Evolutionary conservation across 495 filamentous ascomycete genomes (phyloP).

Genomic region (Tuber melanosporum): DNA sequence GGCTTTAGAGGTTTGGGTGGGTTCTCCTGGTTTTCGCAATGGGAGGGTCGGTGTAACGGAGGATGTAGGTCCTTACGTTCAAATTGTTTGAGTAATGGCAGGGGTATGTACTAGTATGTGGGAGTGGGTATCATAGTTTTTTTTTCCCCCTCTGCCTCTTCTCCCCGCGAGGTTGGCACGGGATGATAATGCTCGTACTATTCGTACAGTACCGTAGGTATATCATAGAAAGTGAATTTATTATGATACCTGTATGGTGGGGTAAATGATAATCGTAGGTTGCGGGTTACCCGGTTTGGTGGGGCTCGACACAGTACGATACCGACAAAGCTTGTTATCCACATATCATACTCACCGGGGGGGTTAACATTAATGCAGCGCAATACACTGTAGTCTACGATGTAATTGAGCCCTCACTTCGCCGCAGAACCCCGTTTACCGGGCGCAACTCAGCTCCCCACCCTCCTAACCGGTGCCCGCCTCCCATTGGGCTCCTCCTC

Average conservation of each 20-base stretch:
- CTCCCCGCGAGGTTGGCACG: neutral
- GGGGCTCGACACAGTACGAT: no score
- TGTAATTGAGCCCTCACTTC: neutral
- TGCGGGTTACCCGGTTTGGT: neutral
- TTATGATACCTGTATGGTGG: neutral
- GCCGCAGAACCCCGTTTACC: neutral
- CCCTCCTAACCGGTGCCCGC: neutral
- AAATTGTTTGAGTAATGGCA: neutral
- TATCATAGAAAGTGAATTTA: no score
- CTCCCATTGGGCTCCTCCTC: neutral
- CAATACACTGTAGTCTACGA: neutral
- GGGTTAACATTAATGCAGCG: neutral
- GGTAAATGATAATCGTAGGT: neutral
- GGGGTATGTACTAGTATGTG: neutral
- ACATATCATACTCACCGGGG: neutral
- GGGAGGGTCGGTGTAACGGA: neutral
- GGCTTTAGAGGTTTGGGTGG: no score
- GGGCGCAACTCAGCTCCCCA: neutral
- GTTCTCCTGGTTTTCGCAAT: no score
- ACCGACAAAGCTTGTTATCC: neutral
- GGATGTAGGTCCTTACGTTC: neutral
- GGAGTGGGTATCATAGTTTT: neutral
- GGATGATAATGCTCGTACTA: neutral
- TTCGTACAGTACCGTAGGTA: no score
- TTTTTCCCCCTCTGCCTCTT: neutral